Evolutionary conservation across 1,284 basidiomycete genomes (phyloP), one percentile per base, ranked within the genome.

Genomic region (Vanrija sp.): DNA sequence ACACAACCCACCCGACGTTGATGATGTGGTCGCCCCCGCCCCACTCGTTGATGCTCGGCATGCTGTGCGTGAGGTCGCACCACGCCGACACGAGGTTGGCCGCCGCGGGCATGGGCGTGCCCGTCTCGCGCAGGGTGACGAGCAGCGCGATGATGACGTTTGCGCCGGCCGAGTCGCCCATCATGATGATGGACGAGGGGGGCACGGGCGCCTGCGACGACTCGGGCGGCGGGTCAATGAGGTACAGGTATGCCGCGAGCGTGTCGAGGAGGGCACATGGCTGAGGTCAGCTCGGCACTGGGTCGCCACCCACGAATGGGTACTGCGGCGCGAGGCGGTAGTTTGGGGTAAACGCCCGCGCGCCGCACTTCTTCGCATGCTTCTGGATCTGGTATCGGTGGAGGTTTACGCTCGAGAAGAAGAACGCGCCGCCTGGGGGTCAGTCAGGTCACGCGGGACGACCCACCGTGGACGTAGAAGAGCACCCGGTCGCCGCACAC

Each of bases 11-110:
- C 66, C 70, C 70, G 7, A 63, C 57, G 9, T 52, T 65, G 18
- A 71, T 68, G 24, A 75, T 73, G 38, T 73, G 75, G 49, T 76
- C 74, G 0, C 66, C 69, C 4, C 61, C 65, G 42, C 70, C 68
- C 53, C 62, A 67, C 12, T 68, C 67, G 22, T 65, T 65, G 41
- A 95, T 83, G 59, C 89, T 93, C 0, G 89, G 89, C 75, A 97
- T 96, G 0, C 88, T 92, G 72, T 98, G 94, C 0, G 90, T 93
- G 45, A 97, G 76, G 73, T 97, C 94, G 72, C 88, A 89, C 90
- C 89, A 95, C 0, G 91, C 91, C 12, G 88, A 90, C 61, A 94
- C 84, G 35, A 93, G 77, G 31, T 90, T 80, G 2, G 83, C 89
- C 7, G 89, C 92, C 4, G 91, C 89, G 0, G 94, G 94, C 61